Conservation (phyloP, 2,329 filamentous ascomycete species). For the Ophiocordyceps camponoti-saundersi region DNA sequence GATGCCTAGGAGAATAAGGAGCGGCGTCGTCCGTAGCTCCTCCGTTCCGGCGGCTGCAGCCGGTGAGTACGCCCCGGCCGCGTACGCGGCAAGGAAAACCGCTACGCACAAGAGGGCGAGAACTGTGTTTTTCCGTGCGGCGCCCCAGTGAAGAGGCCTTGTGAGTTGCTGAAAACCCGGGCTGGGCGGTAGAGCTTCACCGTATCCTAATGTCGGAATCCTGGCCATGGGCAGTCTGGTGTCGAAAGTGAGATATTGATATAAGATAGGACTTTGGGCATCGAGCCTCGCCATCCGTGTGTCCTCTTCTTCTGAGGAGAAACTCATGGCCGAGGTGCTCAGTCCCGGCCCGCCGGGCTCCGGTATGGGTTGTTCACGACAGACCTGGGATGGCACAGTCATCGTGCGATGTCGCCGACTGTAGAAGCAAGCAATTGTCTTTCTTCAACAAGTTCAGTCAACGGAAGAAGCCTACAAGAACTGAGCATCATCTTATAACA, state of each 20-base stretch:
- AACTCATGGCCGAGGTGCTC: not conserved
- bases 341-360: not conserved
- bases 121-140: constrained; percentile 49
- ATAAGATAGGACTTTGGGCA: constrained; percentile 13
- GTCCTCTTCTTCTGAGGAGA: not conserved
- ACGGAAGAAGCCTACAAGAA: too few species aligned
- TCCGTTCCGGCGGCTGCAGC: constrained; percentile 45
- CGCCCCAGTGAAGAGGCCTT: constrained; percentile 60
- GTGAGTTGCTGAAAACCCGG: constrained; percentile 51
- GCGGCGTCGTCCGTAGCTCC: constrained; percentile 46
- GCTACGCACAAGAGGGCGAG: constrained; percentile 60
- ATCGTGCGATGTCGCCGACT: too few species aligned
- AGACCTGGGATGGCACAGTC: too few species aligned
- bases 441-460: too few species aligned
- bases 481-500: too few species aligned
- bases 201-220: constrained; percentile 1
- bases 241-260: constrained; percentile 23
- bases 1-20: constrained; percentile 58
- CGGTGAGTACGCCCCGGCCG: constrained; percentile 65
- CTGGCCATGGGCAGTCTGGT: constrained; percentile 10
- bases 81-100: constrained; percentile 63
- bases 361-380: too few species aligned
- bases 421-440: too few species aligned
- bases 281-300: constrained; percentile 1
- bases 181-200: constrained; percentile 29